These are phyloP conservation scores for Ustilago tritici DNA, from an alignment of 1,284 basidiomycete species.

Conservation along the genomic window DNA sequence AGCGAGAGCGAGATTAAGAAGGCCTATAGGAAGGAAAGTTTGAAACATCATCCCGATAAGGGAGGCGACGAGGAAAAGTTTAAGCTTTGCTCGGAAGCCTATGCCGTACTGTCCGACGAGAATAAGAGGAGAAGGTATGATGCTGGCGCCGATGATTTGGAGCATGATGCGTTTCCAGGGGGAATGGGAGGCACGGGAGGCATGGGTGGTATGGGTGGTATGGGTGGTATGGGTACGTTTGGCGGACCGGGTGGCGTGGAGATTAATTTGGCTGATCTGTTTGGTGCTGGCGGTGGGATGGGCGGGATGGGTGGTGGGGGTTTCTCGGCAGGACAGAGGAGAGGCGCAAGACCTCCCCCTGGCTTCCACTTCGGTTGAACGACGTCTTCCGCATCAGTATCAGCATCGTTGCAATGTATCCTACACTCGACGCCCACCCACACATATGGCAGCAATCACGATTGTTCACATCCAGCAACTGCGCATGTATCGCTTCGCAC, in stretches of 20 bases:
- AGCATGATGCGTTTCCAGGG: slow-evolving; percentile 50
- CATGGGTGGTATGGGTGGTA: neutral
- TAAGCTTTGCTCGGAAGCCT: slow-evolving; percentile 68
- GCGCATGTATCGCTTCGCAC: too few species aligned
- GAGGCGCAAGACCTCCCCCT: slow-evolving; percentile 43
- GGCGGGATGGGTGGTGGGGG: slow-evolving; percentile 51
- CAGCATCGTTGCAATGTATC: neutral
- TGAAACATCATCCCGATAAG: slow-evolving; percentile 69
- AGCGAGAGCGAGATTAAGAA: slow-evolving; percentile 85
- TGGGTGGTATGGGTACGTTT: slow-evolving; percentile 40
- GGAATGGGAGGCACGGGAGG: slow-evolving; percentile 35
- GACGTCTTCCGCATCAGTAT: neutral
- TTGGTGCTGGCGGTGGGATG: slow-evolving; percentile 56
- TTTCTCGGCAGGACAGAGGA: slow-evolving; percentile 20
- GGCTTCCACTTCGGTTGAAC: slow-evolving; percentile 55
- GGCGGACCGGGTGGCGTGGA: slow-evolving; percentile 56
- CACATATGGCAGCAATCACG: too few species aligned
- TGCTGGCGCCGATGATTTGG: slow-evolving; percentile 65
- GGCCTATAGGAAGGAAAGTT: slow-evolving; percentile 62
- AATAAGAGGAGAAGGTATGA: slow-evolving; percentile 66
- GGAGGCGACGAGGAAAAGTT: slow-evolving; percentile 69
- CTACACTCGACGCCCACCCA: neutral
- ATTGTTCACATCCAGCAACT: too few species aligned
- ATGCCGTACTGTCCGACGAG: slow-evolving; percentile 62
- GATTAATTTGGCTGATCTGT: slow-evolving; percentile 67